Conservation (phyloP, 352 stramenopile species). For the Aphanomyces stellatus region DNA sequence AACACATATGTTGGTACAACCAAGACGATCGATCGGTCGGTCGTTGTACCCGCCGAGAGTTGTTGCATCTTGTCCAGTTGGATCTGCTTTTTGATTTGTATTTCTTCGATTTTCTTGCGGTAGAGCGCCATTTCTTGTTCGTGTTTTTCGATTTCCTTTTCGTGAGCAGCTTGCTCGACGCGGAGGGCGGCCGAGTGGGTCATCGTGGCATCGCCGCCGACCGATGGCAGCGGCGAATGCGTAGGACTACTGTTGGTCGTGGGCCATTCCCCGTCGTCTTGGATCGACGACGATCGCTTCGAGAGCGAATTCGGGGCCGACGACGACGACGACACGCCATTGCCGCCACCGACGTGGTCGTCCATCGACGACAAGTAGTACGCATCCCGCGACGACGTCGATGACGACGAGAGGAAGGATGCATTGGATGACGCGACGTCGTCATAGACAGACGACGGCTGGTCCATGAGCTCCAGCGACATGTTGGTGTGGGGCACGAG, state of each 20-base stretch:
- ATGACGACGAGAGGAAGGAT: conserved; percentile 9
- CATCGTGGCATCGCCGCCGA: not conserved
- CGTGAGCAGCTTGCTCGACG: not conserved
- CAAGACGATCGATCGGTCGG: no score
- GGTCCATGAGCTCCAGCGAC: not conserved
- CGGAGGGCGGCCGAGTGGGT: conserved; percentile 3
- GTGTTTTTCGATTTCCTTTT: conserved; percentile 64
- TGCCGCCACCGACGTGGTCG: no score
- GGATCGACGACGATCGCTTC: conserved; percentile 6
- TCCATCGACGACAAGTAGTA: not conserved
- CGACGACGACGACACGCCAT: no score
- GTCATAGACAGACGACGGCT: not conserved
- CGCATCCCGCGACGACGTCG: not conserved
- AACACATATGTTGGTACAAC: no score
- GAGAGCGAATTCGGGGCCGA: not conserved
- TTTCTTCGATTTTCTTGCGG: conserved; percentile 74
- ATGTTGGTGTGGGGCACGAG: conserved; percentile 33
- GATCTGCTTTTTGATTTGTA: conserved; percentile 52
- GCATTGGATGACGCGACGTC: not conserved
- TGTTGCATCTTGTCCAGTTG: not conserved
- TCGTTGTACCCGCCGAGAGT: not conserved
- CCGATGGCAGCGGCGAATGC: not conserved
- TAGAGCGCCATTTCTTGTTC: conserved; percentile 76
- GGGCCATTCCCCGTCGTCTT: not conserved
- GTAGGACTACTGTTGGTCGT: conserved; percentile 11